These are phyloP conservation scores for Tetracladium setigerum DNA, from an alignment of 495 filamentous ascomycete species.

Conservation along the genomic window DNA sequence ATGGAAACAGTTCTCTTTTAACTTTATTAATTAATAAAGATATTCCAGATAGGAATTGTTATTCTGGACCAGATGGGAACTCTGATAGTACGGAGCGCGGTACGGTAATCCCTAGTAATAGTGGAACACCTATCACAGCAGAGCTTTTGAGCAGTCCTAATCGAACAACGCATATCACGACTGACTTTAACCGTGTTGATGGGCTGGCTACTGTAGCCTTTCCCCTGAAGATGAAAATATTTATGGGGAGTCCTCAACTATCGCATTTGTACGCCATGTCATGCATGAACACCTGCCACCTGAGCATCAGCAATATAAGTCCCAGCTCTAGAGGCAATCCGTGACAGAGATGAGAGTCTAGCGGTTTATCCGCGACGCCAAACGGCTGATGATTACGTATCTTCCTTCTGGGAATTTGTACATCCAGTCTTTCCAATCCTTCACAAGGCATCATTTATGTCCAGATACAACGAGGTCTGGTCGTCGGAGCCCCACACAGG, in stretches of 20 bases:
- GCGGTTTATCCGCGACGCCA: slow-evolving; percentile 25
- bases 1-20: too few species aligned
- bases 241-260: background rate
- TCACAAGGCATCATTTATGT: slow-evolving; percentile 27
- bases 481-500: background rate
- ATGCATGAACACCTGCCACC: too few species aligned
- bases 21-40: too few species aligned
- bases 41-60: too few species aligned
- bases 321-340: background rate
- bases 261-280: background rate
- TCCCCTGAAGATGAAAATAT: too few species aligned
- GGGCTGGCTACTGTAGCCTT: background rate
- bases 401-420: slow-evolving; percentile 28
- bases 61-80: too few species aligned
- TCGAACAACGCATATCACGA: too few species aligned
- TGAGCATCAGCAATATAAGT: background rate
- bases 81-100: too few species aligned
- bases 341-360: background rate
- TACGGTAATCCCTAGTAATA: too few species aligned
- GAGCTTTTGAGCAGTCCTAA: too few species aligned
- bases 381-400: slow-evolving; percentile 27
- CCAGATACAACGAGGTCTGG: slow-evolving; percentile 24
- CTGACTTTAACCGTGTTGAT: background rate
- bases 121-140: too few species aligned
- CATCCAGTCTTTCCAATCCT: slow-evolving; percentile 32